Percentiles rank a stretch among this genome's conserved stretches.
These are phyloP conservation scores for Pelargonium nanum DNA, from an alignment of 345 rosid genomes.

Conservation along the genomic window DNA sequence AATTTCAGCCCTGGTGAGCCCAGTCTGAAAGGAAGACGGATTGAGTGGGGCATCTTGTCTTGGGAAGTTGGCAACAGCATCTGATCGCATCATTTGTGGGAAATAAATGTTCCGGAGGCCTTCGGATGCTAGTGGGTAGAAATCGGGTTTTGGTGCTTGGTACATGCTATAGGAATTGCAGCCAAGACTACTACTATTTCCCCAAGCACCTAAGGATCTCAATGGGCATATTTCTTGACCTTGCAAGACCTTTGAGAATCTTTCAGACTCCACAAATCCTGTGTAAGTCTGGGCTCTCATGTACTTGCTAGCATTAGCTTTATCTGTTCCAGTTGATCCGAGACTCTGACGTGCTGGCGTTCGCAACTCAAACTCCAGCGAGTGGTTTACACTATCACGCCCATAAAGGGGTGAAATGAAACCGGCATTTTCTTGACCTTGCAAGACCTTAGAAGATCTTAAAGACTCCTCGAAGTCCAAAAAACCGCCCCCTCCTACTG, in stretches of 20 bases:
- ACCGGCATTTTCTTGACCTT: slow-evolving; percentile 98
- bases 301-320: slow-evolving; percentile 27
- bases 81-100: slow-evolving; percentile 29
- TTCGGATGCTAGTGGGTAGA: slow-evolving; percentile 43
- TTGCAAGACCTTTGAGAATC: slow-evolving; percentile 88
- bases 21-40: slow-evolving; percentile 19
- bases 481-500: slow-evolving; percentile 42
- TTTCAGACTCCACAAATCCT: slow-evolving; percentile 52
- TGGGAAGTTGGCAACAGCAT: slow-evolving; percentile 22
- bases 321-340: slow-evolving; percentile 29
- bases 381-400: slow-evolving; percentile 42
- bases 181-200: slow-evolving; percentile 30
- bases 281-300: slow-evolving; percentile 33
- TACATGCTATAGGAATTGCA: slow-evolving; percentile 31
- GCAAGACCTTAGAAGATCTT: slow-evolving; percentile 99
- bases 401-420: slow-evolving; percentile 58
- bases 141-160: slow-evolving; percentile 38
- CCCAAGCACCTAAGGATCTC: slow-evolving; percentile 53
- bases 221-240: slow-evolving; percentile 91
- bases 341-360: slow-evolving; percentile 40
- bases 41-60: slow-evolving; percentile 28
- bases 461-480: slow-evolving; percentile 80
- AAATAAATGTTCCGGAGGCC: slow-evolving; percentile 30
- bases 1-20: slow-evolving; percentile 23
- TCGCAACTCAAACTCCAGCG: slow-evolving; percentile 54